Evolutionary conservation across 257 asterid genomes (phyloP).

Genomic region (Solanum pennellii): DNA sequence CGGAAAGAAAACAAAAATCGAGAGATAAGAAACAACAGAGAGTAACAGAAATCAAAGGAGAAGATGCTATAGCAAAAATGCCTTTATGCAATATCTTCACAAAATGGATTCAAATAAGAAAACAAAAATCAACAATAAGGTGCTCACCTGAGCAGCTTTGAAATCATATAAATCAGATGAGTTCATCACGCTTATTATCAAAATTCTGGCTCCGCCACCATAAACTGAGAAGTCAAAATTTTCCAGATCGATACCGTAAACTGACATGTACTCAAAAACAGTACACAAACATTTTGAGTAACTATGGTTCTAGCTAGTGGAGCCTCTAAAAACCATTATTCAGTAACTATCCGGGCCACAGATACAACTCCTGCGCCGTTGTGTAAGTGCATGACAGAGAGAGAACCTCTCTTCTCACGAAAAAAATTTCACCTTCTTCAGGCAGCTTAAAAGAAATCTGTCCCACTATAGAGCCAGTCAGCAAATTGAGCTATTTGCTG

Average conservation of each 20-base stretch:
- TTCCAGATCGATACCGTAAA: neutral
- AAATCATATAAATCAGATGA: neutral
- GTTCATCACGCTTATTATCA: neutral
- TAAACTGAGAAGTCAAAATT: neutral
- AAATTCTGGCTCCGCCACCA: neutral
- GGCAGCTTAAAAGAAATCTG: neutral
- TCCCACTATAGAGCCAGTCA: neutral
- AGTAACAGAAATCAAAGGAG: neutral
- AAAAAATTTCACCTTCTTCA: neutral
- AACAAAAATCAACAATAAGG: neutral
- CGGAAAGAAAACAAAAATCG: too few relatives aligned
- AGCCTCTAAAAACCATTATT: neutral
- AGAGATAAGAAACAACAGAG: too few relatives aligned
- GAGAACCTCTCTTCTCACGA: neutral
- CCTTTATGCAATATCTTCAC: neutral
- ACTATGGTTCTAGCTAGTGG: neutral
- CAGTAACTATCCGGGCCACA: neutral
- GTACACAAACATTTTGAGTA: neutral
- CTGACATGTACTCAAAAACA: neutral
- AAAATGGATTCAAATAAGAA: neutral
- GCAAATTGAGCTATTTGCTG: neutral
- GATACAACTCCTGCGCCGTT: neutral
- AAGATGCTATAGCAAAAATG: neutral
- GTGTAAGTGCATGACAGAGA: neutral
- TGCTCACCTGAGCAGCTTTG: neutral